Conservation (phyloP, 768 basidiomycete genomes). For the Tulasnella sp. region DNA sequence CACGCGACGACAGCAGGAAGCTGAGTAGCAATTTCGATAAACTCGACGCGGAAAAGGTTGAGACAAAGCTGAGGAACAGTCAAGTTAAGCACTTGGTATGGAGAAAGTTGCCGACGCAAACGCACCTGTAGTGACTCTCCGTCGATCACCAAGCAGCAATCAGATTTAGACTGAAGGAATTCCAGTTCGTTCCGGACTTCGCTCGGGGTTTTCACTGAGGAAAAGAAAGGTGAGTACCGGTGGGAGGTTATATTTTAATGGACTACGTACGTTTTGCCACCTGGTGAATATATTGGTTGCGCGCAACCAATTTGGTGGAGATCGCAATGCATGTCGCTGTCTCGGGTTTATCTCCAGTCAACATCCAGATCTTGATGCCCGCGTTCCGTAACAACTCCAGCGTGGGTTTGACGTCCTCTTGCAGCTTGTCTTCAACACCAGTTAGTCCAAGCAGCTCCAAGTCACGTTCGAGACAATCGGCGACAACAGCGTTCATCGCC, state of each 20-base stretch:
- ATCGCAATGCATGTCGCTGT: constrained; percentile 98
- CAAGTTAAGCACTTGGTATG: constrained; percentile 5
- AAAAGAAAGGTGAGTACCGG: constrained; percentile 7
- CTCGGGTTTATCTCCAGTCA: constrained; percentile 98
- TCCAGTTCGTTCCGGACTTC: constrained; percentile 84
- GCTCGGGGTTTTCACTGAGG: constrained; percentile 77
- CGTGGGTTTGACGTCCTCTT: constrained; percentile 93
- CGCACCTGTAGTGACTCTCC: constrained; percentile 89
- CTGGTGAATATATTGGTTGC: constrained; percentile 97
- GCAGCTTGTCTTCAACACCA: constrained; percentile 98
- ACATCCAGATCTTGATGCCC: constrained; percentile 99
- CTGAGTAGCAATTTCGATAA: constrained; percentile 94
- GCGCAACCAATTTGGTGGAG: constrained; percentile 89
- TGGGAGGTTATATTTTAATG: neutral
- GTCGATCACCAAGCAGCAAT: constrained; percentile 97
- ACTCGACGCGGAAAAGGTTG: constrained; percentile 85
- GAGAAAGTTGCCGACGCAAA: neutral
- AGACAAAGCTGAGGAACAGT: constrained; percentile 68
- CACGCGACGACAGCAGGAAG: constrained; percentile 95
- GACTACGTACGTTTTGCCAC: constrained; percentile 74
- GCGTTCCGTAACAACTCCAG: constrained; percentile 91
- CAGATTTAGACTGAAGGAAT: constrained; percentile 88
- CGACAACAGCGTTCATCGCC: constrained; percentile 70
- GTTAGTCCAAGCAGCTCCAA: constrained; percentile 90
- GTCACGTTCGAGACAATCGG: constrained; percentile 76